Evolutionary conservation across 1,284 basidiomycete species (phyloP).

Genomic region (Trametes pubescens): DNA sequence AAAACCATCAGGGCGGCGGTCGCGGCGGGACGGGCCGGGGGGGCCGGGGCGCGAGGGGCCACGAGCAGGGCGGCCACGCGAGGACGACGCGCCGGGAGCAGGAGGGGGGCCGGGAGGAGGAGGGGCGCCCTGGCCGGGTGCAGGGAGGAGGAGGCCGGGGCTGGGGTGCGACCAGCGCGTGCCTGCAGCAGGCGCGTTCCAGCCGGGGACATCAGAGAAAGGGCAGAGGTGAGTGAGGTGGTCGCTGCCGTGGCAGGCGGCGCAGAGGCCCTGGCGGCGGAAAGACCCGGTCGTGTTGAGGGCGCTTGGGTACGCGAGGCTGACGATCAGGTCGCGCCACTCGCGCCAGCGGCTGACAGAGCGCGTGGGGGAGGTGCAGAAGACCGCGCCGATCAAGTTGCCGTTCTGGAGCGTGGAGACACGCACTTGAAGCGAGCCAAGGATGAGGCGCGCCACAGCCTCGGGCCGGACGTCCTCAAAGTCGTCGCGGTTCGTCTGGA

Average conservation of each 20-base stretch:
- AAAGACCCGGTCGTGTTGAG: neutral
- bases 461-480: neutral
- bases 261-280: neutral
- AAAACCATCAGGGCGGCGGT: no score
- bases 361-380: neutral
- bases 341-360: neutral
- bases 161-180: no score
- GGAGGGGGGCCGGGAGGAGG: no score
- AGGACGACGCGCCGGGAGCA: no score
- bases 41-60: no score
- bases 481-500: neutral
- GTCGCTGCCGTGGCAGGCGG: neutral
- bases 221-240: no score
- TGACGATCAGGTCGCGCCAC: neutral
- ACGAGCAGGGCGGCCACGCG: no score
- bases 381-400: neutral
- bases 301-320: neutral
- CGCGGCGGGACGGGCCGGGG: no score
- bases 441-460: neutral
- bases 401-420: neutral
- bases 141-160: no score
- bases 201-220: no score
- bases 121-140: no score
- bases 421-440: neutral
- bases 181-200: no score